Percentiles rank a stretch among this genome's conserved stretches.
phyloP scores from a whole-genome alignment of 1,139 yeast species.

The Scheffersomyces segobiensis region DNA sequence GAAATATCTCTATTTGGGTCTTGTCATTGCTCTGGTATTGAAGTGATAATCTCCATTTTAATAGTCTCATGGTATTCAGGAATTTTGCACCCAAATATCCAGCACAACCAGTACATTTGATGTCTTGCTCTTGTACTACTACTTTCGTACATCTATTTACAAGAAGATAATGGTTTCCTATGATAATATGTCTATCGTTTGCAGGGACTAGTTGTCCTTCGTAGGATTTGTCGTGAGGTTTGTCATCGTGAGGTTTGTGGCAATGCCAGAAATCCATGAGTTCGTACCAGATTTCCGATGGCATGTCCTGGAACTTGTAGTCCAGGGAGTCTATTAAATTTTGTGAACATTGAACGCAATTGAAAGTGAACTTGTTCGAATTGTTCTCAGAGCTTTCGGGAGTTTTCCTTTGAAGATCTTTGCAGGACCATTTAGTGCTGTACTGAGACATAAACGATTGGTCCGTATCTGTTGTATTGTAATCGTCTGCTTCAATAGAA shows the following conservation, averaged over 20 bases:
- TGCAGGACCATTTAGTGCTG: slow-evolving; percentile 37
- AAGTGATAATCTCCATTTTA: slow-evolving; percentile 63
- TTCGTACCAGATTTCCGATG: slow-evolving; percentile 92
- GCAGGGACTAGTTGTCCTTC: slow-evolving; percentile 48
- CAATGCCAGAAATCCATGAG: slow-evolving; percentile 99
- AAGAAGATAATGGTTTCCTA: slow-evolving; percentile 61
- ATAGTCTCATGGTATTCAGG: slow-evolving; percentile 33
- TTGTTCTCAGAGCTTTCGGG: slow-evolving; percentile 19
- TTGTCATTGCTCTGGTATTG: slow-evolving; percentile 12
- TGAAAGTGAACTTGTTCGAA: slow-evolving; percentile 31
- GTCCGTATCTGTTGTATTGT: slow-evolving; percentile 2
- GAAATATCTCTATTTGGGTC: slow-evolving; percentile 22
- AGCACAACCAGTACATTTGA: slow-evolving; percentile 33
- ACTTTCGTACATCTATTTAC: slow-evolving; percentile 27
- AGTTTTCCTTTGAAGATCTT: slow-evolving; percentile 35
- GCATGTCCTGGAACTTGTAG: slow-evolving; percentile 61
- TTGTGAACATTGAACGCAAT: slow-evolving; percentile 32
- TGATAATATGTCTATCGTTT: slow-evolving; percentile 38
- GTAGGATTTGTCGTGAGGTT: slow-evolving; percentile 25
- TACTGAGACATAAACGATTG: slow-evolving; percentile 4
- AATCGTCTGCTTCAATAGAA: not conserved
- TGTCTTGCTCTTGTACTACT: slow-evolving; percentile 4
- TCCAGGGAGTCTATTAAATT: slow-evolving; percentile 28
- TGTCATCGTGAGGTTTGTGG: slow-evolving; percentile 66
- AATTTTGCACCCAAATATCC: slow-evolving; percentile 33